Evolutionary conservation across 441 rosid species (phyloP), one percentile per base, ranked within the genome.

Genomic region (Pelargonium fulgidum): DNA sequence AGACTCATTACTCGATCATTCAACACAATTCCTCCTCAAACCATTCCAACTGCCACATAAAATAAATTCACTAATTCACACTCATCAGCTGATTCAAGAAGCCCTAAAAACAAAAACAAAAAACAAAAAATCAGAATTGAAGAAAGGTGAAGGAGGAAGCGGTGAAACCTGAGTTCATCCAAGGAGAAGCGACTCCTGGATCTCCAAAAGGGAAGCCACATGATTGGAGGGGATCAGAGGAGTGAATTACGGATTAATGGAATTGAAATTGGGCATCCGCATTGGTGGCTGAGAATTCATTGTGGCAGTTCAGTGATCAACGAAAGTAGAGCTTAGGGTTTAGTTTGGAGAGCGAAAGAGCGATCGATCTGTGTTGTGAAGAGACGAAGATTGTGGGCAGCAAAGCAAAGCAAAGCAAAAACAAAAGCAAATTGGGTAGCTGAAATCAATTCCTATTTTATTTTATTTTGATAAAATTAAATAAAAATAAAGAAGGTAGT

Each of bases 181-280:
- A 92, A 73, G 79, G 99, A 88, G 85, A 95, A 89, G 66, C 98
- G 96, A 87, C 92, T 92, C 85, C 97, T 83, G 72, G 98, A 82
- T 89, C 86, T 85, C 89, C 93, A 92, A 70, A 95, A 95, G 77
- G 91, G 77, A 67, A 85, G 68, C 98, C 98, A 87, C 97, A 95
- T 95, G 98, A 80, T 89, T 85, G 65, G 67, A 64, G 29, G 14
- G n/a, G 64, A 81, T 85, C 83, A 84, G 78, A 76, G 11, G 63
- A 58, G 63, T 58, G 63, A 58, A 19, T 58, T 20, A 58, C 29
- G 63, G 26, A 56, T 16, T 19, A 19, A 17, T 56, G 12, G 62
- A 20, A 17, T 58, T 20, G 63, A 19, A 58, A 19, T 58, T 58
- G 29, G 11, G 2, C 63, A 9, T 19, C 63, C 29, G 63, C 63